phyloP scores from a whole-genome alignment of 257 asterid genomes.

The Nicotiana benthamiana region DNA sequence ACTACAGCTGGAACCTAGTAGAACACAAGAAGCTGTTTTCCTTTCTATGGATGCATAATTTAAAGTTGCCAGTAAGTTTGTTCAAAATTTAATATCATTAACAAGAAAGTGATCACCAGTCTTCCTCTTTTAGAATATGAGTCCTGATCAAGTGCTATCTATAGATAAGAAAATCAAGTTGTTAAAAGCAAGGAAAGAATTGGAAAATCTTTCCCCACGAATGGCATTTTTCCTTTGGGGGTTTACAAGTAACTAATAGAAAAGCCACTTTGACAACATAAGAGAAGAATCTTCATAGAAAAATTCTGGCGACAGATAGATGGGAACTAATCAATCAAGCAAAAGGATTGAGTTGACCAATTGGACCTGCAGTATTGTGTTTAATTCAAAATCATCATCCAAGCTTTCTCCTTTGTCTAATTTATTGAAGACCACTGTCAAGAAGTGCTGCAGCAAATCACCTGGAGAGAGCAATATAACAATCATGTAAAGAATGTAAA shows the following conservation, averaged over 20 bases:
- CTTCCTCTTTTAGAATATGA: too few relatives aligned
- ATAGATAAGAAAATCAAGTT: too few relatives aligned
- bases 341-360: constrained; percentile 13
- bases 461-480: constrained; percentile 42
- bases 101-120: too few relatives aligned
- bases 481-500: background rate
- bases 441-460: constrained; percentile 91
- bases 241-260: background rate
- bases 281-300: background rate
- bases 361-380: constrained; percentile 79
- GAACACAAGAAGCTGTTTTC: too few relatives aligned
- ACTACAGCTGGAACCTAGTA: too few relatives aligned
- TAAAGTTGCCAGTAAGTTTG: too few relatives aligned
- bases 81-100: too few relatives aligned
- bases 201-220: background rate
- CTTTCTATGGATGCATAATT: too few relatives aligned
- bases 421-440: constrained; percentile 72
- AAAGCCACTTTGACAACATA: background rate
- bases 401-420: constrained; percentile 84
- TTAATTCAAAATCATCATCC: constrained; percentile 95
- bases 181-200: too few relatives aligned
- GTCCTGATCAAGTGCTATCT: too few relatives aligned
- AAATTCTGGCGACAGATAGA: background rate
- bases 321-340: background rate
- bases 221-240: background rate